Percentiles rank a stretch among this genome's conserved stretches.
Conservation (phyloP, 768 basidiomycete species). For the Pleurotus sapidus region DNA sequence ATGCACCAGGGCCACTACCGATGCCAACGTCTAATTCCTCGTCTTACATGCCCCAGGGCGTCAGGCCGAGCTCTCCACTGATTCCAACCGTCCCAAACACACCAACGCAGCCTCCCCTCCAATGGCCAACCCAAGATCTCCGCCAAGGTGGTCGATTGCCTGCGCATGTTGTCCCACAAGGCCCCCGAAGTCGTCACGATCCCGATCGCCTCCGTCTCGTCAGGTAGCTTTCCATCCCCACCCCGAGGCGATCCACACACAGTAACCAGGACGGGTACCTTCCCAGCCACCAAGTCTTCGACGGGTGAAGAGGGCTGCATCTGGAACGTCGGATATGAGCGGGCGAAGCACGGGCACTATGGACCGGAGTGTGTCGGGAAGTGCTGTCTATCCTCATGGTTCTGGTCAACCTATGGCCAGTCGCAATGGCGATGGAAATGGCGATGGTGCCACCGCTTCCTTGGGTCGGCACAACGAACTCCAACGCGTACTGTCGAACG, state of each 20-base stretch:
- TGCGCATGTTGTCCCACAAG: neutral
- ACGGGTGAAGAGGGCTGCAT: neutral
- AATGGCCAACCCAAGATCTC: slow-evolving; percentile 3
- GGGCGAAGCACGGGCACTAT: neutral
- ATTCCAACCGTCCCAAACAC: slow-evolving; percentile 6
- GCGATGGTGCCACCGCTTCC: neutral
- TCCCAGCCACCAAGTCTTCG: neutral
- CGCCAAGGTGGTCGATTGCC: neutral
- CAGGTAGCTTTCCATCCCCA: slow-evolving; percentile 3
- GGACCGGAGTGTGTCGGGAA: neutral
- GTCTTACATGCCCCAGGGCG: neutral
- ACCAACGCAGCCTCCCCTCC: neutral
- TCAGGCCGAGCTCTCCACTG: neutral
- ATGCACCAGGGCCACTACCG: neutral
- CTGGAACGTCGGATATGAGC: neutral
- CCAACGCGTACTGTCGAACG: slow-evolving; percentile 23
- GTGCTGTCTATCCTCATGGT: neutral
- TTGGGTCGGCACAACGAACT: neutral
- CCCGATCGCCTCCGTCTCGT: neutral
- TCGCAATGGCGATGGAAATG: neutral
- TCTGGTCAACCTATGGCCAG: neutral
- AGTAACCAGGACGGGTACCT: neutral
- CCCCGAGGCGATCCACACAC: neutral
- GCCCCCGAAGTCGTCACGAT: neutral
- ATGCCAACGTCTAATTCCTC: neutral